A percentile compares a stretch with the other conserved stretches of the same genome.
These are phyloP conservation scores for Bombardia bombarda DNA, from an alignment of 495 filamentous ascomycete genomes.

Conservation along the genomic window DNA sequence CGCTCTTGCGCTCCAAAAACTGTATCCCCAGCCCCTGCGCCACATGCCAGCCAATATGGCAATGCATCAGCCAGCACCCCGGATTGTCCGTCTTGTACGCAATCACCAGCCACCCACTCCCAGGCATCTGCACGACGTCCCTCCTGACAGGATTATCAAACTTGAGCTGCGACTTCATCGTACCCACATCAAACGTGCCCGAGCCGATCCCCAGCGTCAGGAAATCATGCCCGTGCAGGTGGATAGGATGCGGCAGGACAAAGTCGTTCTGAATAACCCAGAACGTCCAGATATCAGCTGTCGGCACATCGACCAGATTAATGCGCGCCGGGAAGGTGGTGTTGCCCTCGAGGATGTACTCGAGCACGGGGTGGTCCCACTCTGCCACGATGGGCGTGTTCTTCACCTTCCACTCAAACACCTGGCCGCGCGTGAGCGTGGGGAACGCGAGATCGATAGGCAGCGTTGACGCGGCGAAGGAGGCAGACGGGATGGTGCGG, in stretches of 20 bases:
- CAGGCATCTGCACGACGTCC: conserved; percentile 35
- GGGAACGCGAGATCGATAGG: conserved; percentile 8
- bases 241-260: conserved; percentile 38
- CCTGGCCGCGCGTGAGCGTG: conserved; percentile 5
- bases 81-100: conserved; percentile 41
- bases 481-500: conserved; percentile 9
- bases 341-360: conserved; percentile 23
- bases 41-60: conserved; percentile 47
- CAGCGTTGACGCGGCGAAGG: conserved; percentile 5
- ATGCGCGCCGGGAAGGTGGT: conserved; percentile 18
- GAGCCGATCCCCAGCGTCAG: conserved; percentile 40
- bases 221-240: conserved; percentile 56
- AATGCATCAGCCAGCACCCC: conserved; percentile 38
- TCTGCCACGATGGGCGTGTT: conserved; percentile 24
- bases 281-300: conserved; percentile 17
- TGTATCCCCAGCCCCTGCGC: conserved; percentile 36
- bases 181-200: conserved; percentile 24
- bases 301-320: conserved; percentile 26
- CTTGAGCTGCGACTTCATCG: conserved; percentile 21
- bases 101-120: conserved; percentile 26
- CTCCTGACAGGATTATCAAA: conserved; percentile 28
- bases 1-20: conserved; percentile 33
- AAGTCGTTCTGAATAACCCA: conserved; percentile 31
- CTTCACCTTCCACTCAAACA: conserved; percentile 29
- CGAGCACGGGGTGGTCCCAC: conserved; percentile 27